Evolutionary conservation across 495 filamentous ascomycete species (phyloP).

Genomic region (Astrocystis sublimbata): DNA sequence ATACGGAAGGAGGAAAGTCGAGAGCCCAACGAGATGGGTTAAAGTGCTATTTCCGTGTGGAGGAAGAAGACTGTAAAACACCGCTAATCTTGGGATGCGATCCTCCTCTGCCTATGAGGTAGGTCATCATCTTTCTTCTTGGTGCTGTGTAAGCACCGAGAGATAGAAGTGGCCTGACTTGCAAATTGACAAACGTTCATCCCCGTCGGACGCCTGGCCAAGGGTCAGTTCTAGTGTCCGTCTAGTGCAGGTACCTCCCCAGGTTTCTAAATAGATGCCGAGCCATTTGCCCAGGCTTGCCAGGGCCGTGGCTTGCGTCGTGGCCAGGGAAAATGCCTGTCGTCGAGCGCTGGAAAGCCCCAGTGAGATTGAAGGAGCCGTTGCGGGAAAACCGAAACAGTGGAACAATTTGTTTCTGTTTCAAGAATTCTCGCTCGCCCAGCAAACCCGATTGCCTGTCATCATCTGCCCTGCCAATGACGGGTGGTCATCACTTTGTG

Average conservation of each 20-base stretch:
- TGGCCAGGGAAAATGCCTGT: constrained; percentile 2
- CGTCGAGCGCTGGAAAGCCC: neutral
- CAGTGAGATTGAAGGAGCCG: constrained; percentile 6
- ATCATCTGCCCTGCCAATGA: neutral
- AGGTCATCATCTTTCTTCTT: neutral
- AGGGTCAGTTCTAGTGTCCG: too few species aligned
- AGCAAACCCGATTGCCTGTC: neutral
- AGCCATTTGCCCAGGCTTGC: too few species aligned
- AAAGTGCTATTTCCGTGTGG: neutral
- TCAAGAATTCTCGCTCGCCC: constrained; percentile 8
- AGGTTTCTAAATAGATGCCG: too few species aligned
- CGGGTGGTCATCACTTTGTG: neutral
- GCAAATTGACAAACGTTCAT: neutral
- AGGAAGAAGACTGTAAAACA: constrained; percentile 1
- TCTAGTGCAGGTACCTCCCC: neutral
- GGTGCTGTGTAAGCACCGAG: neutral
- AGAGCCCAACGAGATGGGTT: neutral
- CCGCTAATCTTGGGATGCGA: neutral
- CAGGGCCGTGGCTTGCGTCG: neutral
- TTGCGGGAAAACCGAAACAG: constrained; percentile 9
- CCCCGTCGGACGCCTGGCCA: neutral
- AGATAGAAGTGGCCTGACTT: neutral
- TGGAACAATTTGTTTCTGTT: neutral
- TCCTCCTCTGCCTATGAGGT: neutral
- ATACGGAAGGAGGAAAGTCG: neutral